Evolutionary conservation across 768 basidiomycete species (phyloP).

Genomic region (Boletus tylopilopsis): DNA sequence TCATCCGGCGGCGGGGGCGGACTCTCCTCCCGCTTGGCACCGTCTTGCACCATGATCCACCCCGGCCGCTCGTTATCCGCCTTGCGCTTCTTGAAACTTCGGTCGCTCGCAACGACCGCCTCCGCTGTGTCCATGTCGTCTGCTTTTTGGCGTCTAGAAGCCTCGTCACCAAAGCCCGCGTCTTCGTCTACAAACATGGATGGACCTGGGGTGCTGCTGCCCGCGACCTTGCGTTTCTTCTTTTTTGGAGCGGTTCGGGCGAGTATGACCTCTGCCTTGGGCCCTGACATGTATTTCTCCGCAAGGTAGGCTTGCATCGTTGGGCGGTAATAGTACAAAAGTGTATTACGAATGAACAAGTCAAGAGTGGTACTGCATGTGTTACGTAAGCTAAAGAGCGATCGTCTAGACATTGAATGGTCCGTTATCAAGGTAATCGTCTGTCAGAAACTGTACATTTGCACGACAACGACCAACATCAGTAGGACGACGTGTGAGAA

Average conservation of each 20-base stretch:
- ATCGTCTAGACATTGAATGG: too few species aligned
- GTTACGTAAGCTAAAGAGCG: slow-evolving; percentile 11
- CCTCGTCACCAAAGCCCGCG: slow-evolving; percentile 55
- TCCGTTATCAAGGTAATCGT: too few species aligned
- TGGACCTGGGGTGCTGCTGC: slow-evolving; percentile 19
- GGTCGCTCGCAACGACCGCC: slow-evolving; percentile 68
- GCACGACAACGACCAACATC: neutral
- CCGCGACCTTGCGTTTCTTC: slow-evolving; percentile 57
- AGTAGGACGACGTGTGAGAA: neutral
- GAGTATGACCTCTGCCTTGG: slow-evolving; percentile 94
- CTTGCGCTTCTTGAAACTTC: slow-evolving; percentile 77
- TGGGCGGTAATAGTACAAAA: neutral
- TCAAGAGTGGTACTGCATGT: neutral
- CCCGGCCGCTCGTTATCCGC: slow-evolving; percentile 48
- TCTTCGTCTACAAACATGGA: slow-evolving; percentile 65
- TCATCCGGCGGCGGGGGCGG: slow-evolving; percentile 62
- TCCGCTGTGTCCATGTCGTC: slow-evolving; percentile 52
- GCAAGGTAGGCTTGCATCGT: slow-evolving; percentile 80
- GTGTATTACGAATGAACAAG: neutral
- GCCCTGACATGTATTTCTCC: slow-evolving; percentile 92
- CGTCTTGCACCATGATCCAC: slow-evolving; percentile 68
- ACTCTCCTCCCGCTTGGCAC: slow-evolving; percentile 42
- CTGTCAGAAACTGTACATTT: neutral
- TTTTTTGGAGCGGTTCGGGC: slow-evolving; percentile 59
- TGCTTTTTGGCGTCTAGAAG: slow-evolving; percentile 46